Evolutionary conservation across 148 eudicot species (phyloP), one percentile per base, ranked within the genome.

Genomic region (Spergularia marina): DNA sequence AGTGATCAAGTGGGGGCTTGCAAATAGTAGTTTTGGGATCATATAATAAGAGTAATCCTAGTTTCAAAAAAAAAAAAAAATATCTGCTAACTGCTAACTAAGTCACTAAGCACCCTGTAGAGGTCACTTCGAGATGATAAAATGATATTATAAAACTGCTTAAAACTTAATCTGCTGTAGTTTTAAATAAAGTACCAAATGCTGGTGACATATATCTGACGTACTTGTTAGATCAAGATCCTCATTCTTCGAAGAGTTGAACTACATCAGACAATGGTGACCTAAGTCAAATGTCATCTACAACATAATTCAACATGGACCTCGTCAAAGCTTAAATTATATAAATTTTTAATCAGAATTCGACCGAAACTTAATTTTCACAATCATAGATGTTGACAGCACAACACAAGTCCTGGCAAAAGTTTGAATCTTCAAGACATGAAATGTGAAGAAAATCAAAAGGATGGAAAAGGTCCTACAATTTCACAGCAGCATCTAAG

Each of bases 281-380:
- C 72, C 52, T 56, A 57, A 75, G 79, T 76, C 79, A 49, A 3
- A 70, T 70, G 74, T 80, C 76, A 56, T 40, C 53, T 71, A 65
- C 65, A 41, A 65, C 30, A 65, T 58, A 23, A 53, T 17, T 1
- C 53, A 21, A 59, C 30, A 76, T 41, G 20, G 72, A 71, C 67
- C 41, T 10, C 30, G 78, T 80, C 78, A 80, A 68, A 72, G 62
- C 54, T 64, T 11, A 15, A 39, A 53, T 20, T 5, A 68, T 5
- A 68, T 30, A 76, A 68, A 59, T 57, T 47, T 47, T 58, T 59
- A 57, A 68, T 71, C 76, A 40, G 18, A 74, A 68, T 54, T 44
- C 52, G 21, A 36, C 75, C 7, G 4, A 54, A 71, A 65, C 30
- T 47, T 55, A 36, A 36, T 23, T 47, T 44, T 69, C 21, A 69